These are phyloP conservation scores for Chiua sp. DNA, from an alignment of 1,284 basidiomycete genomes.

Conservation along the genomic window DNA sequence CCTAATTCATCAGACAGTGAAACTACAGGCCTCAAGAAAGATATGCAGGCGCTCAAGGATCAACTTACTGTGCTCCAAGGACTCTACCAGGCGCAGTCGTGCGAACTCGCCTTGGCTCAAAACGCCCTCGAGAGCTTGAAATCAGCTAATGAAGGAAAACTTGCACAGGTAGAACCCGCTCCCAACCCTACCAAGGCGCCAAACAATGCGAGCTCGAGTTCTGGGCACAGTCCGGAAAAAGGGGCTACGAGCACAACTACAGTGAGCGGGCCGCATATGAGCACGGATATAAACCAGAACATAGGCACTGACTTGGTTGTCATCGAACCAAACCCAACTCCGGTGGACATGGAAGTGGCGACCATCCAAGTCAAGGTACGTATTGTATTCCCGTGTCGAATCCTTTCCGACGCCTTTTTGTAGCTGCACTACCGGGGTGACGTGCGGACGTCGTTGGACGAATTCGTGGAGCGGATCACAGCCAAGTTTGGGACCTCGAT, in stretches of 20 bases:
- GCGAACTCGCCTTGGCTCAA: too few relatives aligned
- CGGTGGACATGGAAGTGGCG: slow-evolving; percentile 66
- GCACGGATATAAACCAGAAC: background rate
- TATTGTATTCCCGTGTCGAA: slow-evolving; percentile 6
- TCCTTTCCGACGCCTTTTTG: background rate
- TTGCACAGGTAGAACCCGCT: too few relatives aligned
- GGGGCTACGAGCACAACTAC: slow-evolving; percentile 4
- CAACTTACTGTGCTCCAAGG: too few relatives aligned
- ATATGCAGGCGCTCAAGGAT: too few relatives aligned
- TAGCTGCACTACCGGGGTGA: slow-evolving; percentile 83
- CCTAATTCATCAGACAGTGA: too few relatives aligned
- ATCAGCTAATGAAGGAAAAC: too few relatives aligned
- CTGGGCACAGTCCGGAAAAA: slow-evolving; percentile 12
- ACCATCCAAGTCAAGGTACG: slow-evolving; percentile 85
- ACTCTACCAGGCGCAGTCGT: too few relatives aligned
- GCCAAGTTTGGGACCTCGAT: slow-evolving; percentile 69
- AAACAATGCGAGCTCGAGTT: slow-evolving; percentile 34
- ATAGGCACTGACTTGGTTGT: background rate
- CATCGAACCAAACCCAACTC: too few relatives aligned
- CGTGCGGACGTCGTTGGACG: slow-evolving; percentile 69
- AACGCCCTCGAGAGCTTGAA: too few relatives aligned
- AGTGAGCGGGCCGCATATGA: background rate
- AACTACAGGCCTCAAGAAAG: too few relatives aligned
- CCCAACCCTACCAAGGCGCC: slow-evolving; percentile 2
- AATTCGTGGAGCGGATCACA: slow-evolving; percentile 77